phyloP scores from a whole-genome alignment of 2,329 filamentous ascomycete species.

The Apiospora malaysiana region DNA sequence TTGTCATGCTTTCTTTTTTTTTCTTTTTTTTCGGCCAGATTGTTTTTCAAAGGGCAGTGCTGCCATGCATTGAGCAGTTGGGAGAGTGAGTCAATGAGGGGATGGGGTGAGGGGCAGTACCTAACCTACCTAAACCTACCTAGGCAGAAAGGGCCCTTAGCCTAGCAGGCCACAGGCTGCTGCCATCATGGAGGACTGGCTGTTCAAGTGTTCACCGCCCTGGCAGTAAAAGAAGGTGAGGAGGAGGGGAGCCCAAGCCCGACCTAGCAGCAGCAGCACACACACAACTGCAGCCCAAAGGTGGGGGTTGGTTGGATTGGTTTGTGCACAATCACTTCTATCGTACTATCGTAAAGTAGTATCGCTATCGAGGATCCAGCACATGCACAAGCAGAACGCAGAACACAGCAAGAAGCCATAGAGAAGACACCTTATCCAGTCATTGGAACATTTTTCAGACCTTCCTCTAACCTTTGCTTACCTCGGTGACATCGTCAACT shows the following conservation, averaged over 20 bases:
- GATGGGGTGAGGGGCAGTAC: too few species aligned
- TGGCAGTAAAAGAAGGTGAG: conserved; percentile 12
- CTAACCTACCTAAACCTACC: too few species aligned
- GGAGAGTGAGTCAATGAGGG: not conserved
- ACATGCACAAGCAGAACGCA: conserved; percentile 12
- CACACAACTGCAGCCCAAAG: conserved; percentile 11
- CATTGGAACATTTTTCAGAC: not conserved
- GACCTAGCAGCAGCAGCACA: not conserved
- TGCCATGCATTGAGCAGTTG: not conserved
- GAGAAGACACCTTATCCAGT: not conserved
- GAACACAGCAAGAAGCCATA: not conserved
- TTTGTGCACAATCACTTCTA: conserved; percentile 8
- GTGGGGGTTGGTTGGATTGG: conserved; percentile 1
- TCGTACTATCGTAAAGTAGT: not conserved
- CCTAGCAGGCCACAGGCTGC: too few species aligned
- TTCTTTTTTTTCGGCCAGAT: not conserved
- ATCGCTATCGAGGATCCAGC: not conserved
- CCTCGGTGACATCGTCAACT: too few species aligned
- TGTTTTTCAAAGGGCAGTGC: not conserved
- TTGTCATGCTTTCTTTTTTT: conserved; percentile 6
- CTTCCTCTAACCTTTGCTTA: not conserved
- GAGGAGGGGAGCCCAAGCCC: not conserved
- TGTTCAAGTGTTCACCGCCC: conserved; percentile 16
- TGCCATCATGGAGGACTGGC: too few species aligned
- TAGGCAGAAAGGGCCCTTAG: too few species aligned